Percentiles rank a stretch among this genome's conserved stretches.
These are phyloP conservation scores for Terfezia claveryi DNA, from an alignment of 495 filamentous ascomycete species.

Conservation along the genomic window DNA sequence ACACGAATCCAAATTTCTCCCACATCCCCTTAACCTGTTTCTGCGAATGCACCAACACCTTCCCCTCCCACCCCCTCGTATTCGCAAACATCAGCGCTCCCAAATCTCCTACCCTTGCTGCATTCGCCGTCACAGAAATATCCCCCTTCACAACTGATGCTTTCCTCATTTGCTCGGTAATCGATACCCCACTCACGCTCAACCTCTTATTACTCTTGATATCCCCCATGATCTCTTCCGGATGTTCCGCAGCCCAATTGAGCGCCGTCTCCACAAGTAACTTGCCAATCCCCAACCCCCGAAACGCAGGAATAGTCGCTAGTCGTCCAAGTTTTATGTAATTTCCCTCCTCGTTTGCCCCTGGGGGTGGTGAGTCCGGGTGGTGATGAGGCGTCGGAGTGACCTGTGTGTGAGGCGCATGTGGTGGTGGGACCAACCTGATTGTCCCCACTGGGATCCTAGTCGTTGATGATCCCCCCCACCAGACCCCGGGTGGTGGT, in stretches of 20 bases:
- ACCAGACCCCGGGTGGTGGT: conserved; percentile 11
- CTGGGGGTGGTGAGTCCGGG: conserved; percentile 2
- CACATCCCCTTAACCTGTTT: conserved; percentile 7
- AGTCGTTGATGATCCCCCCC: conserved; percentile 11
- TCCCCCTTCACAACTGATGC: not conserved
- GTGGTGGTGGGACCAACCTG: conserved; percentile 57
- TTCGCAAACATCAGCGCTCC: not conserved
- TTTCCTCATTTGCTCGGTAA: not conserved
- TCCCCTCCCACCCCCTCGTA: conserved; percentile 16
- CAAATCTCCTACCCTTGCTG: not conserved
- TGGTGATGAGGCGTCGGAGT: not conserved
- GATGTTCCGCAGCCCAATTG: conserved; percentile 40
- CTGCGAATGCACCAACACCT: conserved; percentile 17
- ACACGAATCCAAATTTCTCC: conserved; percentile 35
- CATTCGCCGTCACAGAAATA: not conserved
- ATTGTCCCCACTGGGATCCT: conserved; percentile 44
- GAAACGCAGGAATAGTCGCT: conserved; percentile 39
- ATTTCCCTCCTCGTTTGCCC: conserved; percentile 31
- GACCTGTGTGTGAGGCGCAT: conserved; percentile 32
- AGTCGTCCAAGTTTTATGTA: conserved; percentile 62
- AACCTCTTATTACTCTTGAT: conserved; percentile 11
- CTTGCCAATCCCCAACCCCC: conserved; percentile 38
- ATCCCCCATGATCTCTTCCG: conserved; percentile 35
- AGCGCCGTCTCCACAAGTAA: conserved; percentile 40
- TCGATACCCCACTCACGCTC: not conserved